Base-by-base conservation (phyloP, 768 basidiomycete genomes). In the Rhizopogon vulgaris region DNA sequence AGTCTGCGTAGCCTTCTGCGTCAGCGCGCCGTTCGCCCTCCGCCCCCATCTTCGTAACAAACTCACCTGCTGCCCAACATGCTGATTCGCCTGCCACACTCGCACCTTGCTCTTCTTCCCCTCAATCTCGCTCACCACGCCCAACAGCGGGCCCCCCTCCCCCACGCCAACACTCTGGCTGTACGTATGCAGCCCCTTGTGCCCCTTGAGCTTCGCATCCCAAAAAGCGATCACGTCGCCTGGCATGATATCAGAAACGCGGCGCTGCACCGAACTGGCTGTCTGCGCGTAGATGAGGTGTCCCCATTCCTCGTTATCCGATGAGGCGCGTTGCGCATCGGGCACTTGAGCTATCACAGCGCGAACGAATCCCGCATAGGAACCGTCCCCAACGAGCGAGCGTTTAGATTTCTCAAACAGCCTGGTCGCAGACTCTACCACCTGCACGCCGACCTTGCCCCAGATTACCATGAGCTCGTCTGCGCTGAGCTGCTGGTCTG, bases 21-120 rank as follows among this genome's bases (percentile, higher is more conserved):
- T 67, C 56, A 67, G 66, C 65, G 38, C 62, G 64, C 64, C 60
- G 65, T 61, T 63, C 63, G 60, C 58, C 56, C 51, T 6, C 55
- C 67, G 65, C 55, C 58, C 57, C 57, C 67, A 62, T 62, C 46
- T 38, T 53, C 57, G 54, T 53, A 58, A 56, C 49, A 48, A 36
- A 73, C 80, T 55, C 55, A 86, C 87, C 79, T 89, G 87, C 57
- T 84, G 87, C 43, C 88, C 84, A 61, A 88, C 86, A 60, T 86
- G 87, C 63, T 87, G 83, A 66, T 90, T 93, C 49, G 92, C 92
- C 66, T 94, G 90, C 66, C 85, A 85, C 40, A 90, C 82, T 64
- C 78, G 79, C 49, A 94, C 73, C 73, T 96, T 96, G 54, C 78
- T 79, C 74, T 94, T 94, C 80, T 90, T 93, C 37, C 70, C 68